Base-by-base conservation (phyloP, 2,329 filamentous ascomycete genomes). In the Colletotrichum viniferum region DNA sequence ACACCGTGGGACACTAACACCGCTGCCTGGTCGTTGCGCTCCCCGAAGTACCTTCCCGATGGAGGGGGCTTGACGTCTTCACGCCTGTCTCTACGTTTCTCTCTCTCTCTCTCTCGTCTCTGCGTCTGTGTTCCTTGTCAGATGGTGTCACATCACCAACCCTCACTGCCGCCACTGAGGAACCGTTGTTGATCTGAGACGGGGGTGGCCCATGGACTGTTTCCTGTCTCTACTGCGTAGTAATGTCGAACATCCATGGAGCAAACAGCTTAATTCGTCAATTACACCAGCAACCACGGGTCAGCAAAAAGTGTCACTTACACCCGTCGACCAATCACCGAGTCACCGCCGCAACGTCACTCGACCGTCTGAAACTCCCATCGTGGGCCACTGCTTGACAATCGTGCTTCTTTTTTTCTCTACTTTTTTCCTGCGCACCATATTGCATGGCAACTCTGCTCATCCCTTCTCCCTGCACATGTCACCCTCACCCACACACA, bases 341-440 rank as follows among this genome's bases (percentile, higher is more conserved):
- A 12, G 16, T 3, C 34, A 32, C 21, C 7, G 36, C 21, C 38
- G 63, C 63, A 55, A 76, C 58, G 70, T 73, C 64, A n/a, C 21
- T 36, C 34, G 13, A 28, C 70, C 69, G 64, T 76, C 69, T 76
- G 73, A 73, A 76, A 76, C 73, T 21, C 58, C 58, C 36, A 63
- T 34, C 30, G 60, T 63, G 43, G 43, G n/a, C 21, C 28, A 38
- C 60, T 24, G 26, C 30, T 63, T 63, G 21, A 63, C 30, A 38
- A 21, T 32, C 16, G 18, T 68, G 48, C 21, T 38, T 56, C 64
- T 36, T 67, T 36, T 48, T 32, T 55, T 30, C 26, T 48, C 14
- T 21, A 30, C 14, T 8, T 24, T 24, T 30, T 14, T 58, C 7
- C 24, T 32, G 58, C 30, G 43, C 64, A 24, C n/a, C 18, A 56